Conservation (phyloP, 805 yeast genomes). For the Sugiyamaella valdiviana region DNA sequence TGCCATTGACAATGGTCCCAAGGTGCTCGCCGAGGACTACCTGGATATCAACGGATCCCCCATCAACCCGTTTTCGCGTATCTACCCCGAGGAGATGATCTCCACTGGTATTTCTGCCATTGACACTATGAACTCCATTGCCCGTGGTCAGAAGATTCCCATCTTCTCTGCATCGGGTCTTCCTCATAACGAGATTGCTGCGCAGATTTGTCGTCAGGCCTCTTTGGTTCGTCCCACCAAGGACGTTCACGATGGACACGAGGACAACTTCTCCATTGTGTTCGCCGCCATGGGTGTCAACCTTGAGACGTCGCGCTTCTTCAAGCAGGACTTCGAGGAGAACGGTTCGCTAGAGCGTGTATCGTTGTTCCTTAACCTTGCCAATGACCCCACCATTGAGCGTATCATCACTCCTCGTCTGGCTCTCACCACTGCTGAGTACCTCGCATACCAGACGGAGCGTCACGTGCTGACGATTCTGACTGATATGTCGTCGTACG, state of each 20-base stretch:
- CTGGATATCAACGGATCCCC: constrained; percentile 98
- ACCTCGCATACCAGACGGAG: constrained; percentile 97
- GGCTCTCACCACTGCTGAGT: constrained; percentile 98
- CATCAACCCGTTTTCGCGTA: constrained; percentile 95
- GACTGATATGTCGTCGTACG: constrained; percentile 99
- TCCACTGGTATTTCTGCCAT: constrained; percentile 98
- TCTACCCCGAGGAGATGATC: constrained; percentile 99
- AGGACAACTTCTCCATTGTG: constrained; percentile 97
- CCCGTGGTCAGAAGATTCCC: constrained; percentile 99
- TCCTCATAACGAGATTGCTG: constrained; percentile 99
- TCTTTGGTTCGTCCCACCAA: constrained; percentile 98
- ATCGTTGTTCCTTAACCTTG: constrained; percentile 90
- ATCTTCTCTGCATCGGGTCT: constrained; percentile 98
- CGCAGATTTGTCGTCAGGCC: constrained; percentile 99
- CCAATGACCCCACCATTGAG: constrained; percentile 99
- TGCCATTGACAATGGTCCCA: constrained; percentile 97
- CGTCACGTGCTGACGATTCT: constrained; percentile 96
- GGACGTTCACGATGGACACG: constrained; percentile 99
- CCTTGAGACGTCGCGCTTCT: constrained; percentile 95
- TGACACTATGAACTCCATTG: constrained; percentile 99
- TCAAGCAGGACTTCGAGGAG: constrained; percentile 98
- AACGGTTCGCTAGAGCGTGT: constrained; percentile 98
- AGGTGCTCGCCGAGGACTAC: constrained; percentile 96
- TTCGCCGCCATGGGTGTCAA: constrained; percentile 99
- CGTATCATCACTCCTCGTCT: constrained; percentile 98